Evolutionary conservation across 441 rosid species (phyloP), one percentile per base, ranked within the genome.

Genomic region (Syzygium malaccense): DNA sequence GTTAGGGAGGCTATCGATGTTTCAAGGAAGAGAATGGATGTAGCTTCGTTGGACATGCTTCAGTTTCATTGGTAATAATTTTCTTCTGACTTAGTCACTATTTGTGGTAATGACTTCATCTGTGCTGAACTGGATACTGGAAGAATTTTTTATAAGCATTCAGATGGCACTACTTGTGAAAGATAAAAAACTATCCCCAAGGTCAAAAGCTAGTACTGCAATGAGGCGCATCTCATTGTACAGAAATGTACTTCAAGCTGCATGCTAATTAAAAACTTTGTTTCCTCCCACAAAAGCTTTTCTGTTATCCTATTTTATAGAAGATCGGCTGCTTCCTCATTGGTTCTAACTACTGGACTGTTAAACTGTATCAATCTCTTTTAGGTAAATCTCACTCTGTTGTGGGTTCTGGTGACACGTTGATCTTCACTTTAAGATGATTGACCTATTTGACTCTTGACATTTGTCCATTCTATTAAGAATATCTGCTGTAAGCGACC

Each of bases 21-120:
- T 78, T 95, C 99, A 9, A 89, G 96, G 86, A 96, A 95, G 95
- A 94, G 99, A 93, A 98, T 98, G 99, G 99, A 96, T 90, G 98
- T 98, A 64, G 92, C 97, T 89, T 91, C 96, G 87, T 93, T 97
- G 93, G 99, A 98, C 83, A 98, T 96, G 99, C 99, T 98, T 95
- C 99, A 97, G 92, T 97, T 97, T 92, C 99, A 97, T 91, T 97
- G 99, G 99, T 96, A 91, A n/a, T 55, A 13, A 79, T 87, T 33
- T 25, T 33, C 55, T 26, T 32, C 66, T 32, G 28, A 41, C 75
- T 64, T 4, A 48, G 88, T 48, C 8, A 0, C 14, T 64, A 32
- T 86, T 55, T 53, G 56, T 30, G 56, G 88, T 86, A 45, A 62
- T 86, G 55, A 41, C 83, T 75, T 75, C 83, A 41, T 75, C 53